Percentiles rank a stretch among this genome's conserved stretches.
phyloP scores from a whole-genome alignment of 495 filamentous ascomycete species.

The Thozetella sp. region DNA sequence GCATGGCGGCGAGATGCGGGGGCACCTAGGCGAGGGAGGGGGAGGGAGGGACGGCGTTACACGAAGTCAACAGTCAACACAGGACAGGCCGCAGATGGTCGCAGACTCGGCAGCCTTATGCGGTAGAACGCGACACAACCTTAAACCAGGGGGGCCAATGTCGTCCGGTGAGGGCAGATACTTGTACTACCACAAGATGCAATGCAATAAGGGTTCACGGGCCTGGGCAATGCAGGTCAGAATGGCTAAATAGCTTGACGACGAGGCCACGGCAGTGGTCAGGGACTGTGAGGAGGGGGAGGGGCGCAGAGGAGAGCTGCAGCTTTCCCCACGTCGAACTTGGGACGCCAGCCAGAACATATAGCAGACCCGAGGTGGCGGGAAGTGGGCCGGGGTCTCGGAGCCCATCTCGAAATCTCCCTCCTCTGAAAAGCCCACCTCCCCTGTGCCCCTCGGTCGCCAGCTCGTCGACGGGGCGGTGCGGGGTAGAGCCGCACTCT shows the following conservation, averaged over 20 bases:
- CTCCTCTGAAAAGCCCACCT: too few species aligned
- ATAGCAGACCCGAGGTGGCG: neutral
- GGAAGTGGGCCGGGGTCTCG: neutral
- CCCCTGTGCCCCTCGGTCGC: neutral
- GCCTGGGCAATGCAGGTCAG: neutral
- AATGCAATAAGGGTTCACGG: neutral
- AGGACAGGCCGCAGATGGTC: neutral
- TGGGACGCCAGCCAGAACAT: neutral
- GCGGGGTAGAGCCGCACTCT: neutral
- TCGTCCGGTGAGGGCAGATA: neutral
- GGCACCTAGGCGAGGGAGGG: neutral
- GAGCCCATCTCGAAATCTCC: neutral
- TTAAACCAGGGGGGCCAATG: neutral
- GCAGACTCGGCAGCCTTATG: neutral
- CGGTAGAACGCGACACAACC: neutral
- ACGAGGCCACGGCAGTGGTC: neutral
- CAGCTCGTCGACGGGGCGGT: neutral
- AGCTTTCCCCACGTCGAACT: neutral
- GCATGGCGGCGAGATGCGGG: constrained; percentile 32
- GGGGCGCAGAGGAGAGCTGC: neutral
- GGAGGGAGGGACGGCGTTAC: neutral
- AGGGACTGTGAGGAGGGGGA: neutral
- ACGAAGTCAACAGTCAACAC: neutral
- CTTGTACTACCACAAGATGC: neutral
- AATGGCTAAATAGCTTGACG: neutral